Base-by-base conservation (phyloP, 225 moss, liverwort and hornwort genomes). In the Physcomitrium patens region DNA sequence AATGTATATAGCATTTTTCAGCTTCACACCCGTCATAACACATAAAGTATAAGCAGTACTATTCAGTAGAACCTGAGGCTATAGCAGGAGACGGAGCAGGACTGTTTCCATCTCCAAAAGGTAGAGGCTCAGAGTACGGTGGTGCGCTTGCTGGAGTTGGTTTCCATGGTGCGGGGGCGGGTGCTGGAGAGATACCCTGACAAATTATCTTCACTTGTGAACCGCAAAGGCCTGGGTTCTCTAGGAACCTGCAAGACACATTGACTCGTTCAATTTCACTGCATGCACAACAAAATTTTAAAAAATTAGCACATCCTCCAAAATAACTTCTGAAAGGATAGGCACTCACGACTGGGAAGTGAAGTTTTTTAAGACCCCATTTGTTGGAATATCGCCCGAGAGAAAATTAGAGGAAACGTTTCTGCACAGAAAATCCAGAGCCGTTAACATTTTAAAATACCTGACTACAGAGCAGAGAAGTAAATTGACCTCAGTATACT, bases 221-320 rank as follows among this genome's bases (percentile, higher is more conserved):
- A 52, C 95, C 95, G 85, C 95, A 95, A 37, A 95, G 88, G 45
- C 81, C 92, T 78, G 83, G 74, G 42, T 95, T 95, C 54, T 84
- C 92, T 17, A 70, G 66, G 81, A 95, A 95, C 70, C 95, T 95
- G 92, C 64, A 84, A 63, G 74, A 23, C 19, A 59, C 13, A 37
- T 69, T 44, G 28, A 50, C 9, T 70, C 66, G 45, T 68, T 71
- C 65, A 81, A 51, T 22, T 52, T 17, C 24, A 16, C 62, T 5
- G 56, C 11, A 28, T 17, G 43, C 27, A 68, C 46, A 65, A 57
- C 17, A 52, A 54, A 12, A 55, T 41, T n/a, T 71, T 10, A 43
- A 52, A n/a, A 52, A 18, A 60, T 53, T 24, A 54, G 54, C 4
- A 57, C 23, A 57, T 2, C 10, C 56, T 12, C 56, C 24, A 24